Base-by-base conservation (phyloP, 176 grass and related monocot genomes). In the Alopecurus myosuroides region DNA sequence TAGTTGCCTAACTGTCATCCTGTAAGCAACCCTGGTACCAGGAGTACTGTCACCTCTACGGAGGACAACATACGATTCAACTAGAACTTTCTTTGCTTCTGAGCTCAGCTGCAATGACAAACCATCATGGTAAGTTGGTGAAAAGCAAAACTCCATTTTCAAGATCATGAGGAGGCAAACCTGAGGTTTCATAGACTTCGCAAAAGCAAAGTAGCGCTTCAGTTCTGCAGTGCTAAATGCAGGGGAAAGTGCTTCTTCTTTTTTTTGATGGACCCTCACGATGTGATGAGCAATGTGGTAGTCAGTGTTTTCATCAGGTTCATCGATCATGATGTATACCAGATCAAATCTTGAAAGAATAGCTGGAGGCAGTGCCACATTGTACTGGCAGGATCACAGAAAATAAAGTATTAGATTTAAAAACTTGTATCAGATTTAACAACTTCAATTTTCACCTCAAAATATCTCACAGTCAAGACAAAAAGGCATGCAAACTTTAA, bases 281-380 rank as follows among this genome's bases (percentile, higher is more conserved):
- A 99, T 96, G 81, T 99, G 97, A 87, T 99, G 93, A 82, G 97
- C 97, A 79, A 99, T 96, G 76, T 99, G 90, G 84, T 99, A 99
- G 69, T 99, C 97, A 55, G 90, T 99, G 76, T 86, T 99, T 85
- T 99, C 97, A 60, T 99, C 97, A 68, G 97, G 97, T 70, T 99
- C 97, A 84, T 99, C 97, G 2, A 99, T 96, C 97, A 99, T 99
- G 78, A 99, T 95, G 88, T 99, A 99, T 41, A 99, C 97, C 77
- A 99, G 86, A 88, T 99, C 97, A 89, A 99, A 99, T 86, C 97
- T 93, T 77, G 97, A 99, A 82, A 99, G 93, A 66, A 99, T 92
- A 76, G 97, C 97, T 69, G 97, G 97, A 70, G 97, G 93, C 77
- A 99, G 78, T 28, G 93, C 93, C 81, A 99, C 97, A 68, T 99